A percentile compares a stretch with the other conserved stretches of the same genome.
Conservation (phyloP, 345 rosid genomes). For the Fremontodendron californicum region DNA sequence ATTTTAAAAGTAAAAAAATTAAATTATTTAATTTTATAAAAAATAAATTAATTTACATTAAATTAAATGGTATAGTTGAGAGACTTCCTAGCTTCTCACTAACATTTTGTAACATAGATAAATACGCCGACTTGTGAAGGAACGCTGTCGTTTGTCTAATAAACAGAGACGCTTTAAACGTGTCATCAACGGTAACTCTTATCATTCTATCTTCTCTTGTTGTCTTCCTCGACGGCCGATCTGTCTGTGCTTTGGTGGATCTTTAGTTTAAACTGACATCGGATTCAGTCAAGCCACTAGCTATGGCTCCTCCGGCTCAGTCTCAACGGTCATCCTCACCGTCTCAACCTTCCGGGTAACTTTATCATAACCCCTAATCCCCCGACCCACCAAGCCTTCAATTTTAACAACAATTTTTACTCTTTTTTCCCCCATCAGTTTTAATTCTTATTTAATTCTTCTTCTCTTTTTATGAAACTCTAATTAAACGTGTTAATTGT, state of each 20-base stretch:
- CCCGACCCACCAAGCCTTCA: background rate
- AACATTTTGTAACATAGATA: no score
- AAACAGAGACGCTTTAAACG: background rate
- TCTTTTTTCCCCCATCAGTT: background rate
- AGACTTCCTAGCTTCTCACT: no score
- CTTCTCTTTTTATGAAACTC: background rate
- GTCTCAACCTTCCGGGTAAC: constrained; percentile 95
- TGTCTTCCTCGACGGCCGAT: constrained; percentile 20
- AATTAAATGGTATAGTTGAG: no score
- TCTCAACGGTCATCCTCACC: constrained; percentile 80
- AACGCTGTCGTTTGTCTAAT: background rate
- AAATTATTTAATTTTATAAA: no score
- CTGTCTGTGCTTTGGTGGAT: constrained; percentile 24
- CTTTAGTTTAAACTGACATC: constrained; percentile 11
- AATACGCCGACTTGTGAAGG: background rate
- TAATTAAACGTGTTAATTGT: background rate
- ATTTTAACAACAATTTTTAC: background rate
- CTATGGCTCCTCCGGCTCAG: constrained; percentile 83
- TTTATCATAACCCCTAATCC: constrained; percentile 6
- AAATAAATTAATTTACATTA: no score
- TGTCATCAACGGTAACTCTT: background rate
- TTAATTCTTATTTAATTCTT: background rate
- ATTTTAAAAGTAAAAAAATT: no score
- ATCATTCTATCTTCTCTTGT: constrained; percentile 2
- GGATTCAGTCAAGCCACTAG: constrained; percentile 3